These are phyloP conservation scores for Phalaenopsis equestris DNA, from an alignment of 106 monocot genomes.

Conservation along the genomic window DNA sequence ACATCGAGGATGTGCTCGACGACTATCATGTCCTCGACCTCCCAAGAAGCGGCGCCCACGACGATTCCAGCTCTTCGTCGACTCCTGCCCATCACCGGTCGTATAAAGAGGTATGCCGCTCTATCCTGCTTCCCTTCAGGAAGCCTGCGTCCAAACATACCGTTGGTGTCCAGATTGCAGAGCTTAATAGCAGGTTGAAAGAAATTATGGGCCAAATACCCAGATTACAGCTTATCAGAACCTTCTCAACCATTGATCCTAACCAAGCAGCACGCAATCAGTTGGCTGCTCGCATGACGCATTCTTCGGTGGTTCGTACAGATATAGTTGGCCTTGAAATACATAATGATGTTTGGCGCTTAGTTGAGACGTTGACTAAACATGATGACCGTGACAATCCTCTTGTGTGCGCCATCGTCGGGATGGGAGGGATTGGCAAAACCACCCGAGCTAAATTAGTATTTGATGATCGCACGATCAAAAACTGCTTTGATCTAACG, in stretches of 20 bases:
- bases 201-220: not conserved
- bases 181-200: not conserved
- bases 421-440: slow-evolving; percentile 10
- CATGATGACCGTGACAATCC: not conserved
- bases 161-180: not conserved
- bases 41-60: not conserved
- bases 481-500: not conserved
- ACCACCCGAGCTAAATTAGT: slow-evolving; percentile 5
- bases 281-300: too few species aligned
- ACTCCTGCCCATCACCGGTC: not conserved
- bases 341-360: too few species aligned
- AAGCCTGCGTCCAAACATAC: not conserved
- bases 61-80: not conserved
- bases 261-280: too few species aligned
- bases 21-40: not conserved
- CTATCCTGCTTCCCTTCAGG: not conserved
- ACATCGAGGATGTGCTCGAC: not conserved
- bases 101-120: not conserved
- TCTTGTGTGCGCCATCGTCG: slow-evolving; percentile 5
- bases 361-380: not conserved
- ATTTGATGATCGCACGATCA: not conserved
- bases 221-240: too few species aligned
- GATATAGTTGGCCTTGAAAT: not conserved
- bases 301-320: not conserved
- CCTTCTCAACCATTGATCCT: too few species aligned